Conservation (phyloP, 1,284 basidiomycete species). For the Ustilago curta region DNA sequence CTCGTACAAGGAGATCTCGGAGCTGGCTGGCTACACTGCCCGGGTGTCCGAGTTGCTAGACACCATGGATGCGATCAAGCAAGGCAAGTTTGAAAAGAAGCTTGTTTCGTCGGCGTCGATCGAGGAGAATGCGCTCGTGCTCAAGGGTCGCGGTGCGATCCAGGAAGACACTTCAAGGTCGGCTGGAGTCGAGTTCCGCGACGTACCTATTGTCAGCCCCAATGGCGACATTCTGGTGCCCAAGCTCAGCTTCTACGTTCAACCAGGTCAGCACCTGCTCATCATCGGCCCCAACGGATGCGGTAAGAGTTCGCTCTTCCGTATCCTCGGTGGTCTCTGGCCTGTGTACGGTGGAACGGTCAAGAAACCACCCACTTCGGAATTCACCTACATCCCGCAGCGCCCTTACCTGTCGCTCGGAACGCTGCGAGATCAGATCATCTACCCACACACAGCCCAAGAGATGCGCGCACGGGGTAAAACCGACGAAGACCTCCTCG, state of each 20-base stretch:
- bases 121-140: conserved; percentile 84
- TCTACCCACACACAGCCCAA: conserved; percentile 81
- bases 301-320: conserved; percentile 76
- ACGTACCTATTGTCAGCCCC: conserved; percentile 94
- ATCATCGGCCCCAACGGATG: conserved; percentile 77
- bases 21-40: conserved; percentile 94
- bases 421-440: conserved; percentile 89
- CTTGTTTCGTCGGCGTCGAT: conserved; percentile 77
- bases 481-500: conserved; percentile 79
- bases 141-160: conserved; percentile 82
- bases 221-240: conserved; percentile 90
- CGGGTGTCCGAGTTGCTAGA: conserved; percentile 89
- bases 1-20: conserved; percentile 90
- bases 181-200: conserved; percentile 85
- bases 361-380: conserved; percentile 87
- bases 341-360: conserved; percentile 94
- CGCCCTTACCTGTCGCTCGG: conserved; percentile 92
- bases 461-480: conserved; percentile 63
- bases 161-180: conserved; percentile 32
- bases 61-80: conserved; percentile 87
- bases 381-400: conserved; percentile 96
- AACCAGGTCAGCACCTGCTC: conserved; percentile 79
- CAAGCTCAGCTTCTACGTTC: conserved; percentile 85
- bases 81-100: conserved; percentile 88
- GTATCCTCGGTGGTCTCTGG: conserved; percentile 96